These are phyloP conservation scores for Kwoniella sp. DNA, from an alignment of 768 basidiomycete genomes.

Conservation along the genomic window DNA sequence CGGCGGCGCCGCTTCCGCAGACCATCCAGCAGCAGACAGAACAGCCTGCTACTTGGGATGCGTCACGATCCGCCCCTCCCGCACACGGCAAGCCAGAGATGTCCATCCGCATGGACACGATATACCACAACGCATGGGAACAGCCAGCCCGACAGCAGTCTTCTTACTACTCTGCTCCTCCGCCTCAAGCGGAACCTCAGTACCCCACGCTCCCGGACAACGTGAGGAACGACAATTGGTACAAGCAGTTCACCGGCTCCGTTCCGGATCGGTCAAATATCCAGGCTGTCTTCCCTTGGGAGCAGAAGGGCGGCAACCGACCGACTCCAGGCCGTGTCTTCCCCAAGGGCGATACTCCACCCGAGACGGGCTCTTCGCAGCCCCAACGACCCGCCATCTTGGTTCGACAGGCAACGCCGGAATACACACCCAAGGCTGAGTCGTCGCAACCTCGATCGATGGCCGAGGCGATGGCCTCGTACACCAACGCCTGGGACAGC, in stretches of 20 bases:
- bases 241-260: slow-evolving; percentile 44
- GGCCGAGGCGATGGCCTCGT: slow-evolving; percentile 52
- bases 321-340: slow-evolving; percentile 41
- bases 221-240: slow-evolving; percentile 70
- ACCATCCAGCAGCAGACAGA: slow-evolving; percentile 34
- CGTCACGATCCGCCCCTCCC: slow-evolving; percentile 74
- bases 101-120: slow-evolving; percentile 63
- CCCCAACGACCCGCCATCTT: slow-evolving; percentile 5
- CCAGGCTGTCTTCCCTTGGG: slow-evolving; percentile 90
- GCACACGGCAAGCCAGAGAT: slow-evolving; percentile 59
- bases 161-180: slow-evolving; percentile 18
- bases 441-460: slow-evolving; percentile 59
- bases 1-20: slow-evolving; percentile 33
- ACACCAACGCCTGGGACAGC: slow-evolving; percentile 79
- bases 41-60: slow-evolving; percentile 73
- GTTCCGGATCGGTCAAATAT: slow-evolving; percentile 70
- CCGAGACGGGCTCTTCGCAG: slow-evolving; percentile 20
- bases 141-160: slow-evolving; percentile 51
- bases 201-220: slow-evolving; percentile 64
- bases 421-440: slow-evolving; percentile 1
- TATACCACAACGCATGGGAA: slow-evolving; percentile 87
- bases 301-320: slow-evolving; percentile 55
- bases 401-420: slow-evolving; percentile 18
- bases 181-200: slow-evolving; percentile 21
- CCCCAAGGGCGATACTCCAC: slow-evolving; percentile 52